A percentile compares a stretch with the other conserved stretches of the same genome.
Conservation (phyloP, 129 eudicot species). For the Pulicaria dysenterica region DNA sequence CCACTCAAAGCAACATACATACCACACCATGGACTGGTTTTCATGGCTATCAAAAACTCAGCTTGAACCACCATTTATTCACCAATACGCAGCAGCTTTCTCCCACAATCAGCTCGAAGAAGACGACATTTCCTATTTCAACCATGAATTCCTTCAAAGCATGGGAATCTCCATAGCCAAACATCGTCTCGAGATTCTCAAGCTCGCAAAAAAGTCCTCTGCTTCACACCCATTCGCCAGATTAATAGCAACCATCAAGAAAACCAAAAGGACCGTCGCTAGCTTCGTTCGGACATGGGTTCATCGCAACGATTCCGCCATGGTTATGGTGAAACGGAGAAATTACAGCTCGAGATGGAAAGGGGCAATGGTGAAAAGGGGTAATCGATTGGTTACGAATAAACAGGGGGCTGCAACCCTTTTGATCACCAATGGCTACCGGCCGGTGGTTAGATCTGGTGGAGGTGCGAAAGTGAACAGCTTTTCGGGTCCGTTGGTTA, state of each 20-base stretch:
- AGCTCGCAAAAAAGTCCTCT: slow-evolving; percentile 47
- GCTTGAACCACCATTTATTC: slow-evolving; percentile 65
- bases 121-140: slow-evolving; percentile 71
- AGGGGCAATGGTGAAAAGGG: slow-evolving; percentile 57
- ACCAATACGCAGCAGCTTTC: slow-evolving; percentile 66
- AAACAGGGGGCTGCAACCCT: slow-evolving; percentile 42
- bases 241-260: slow-evolving; percentile 51
- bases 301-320: slow-evolving; percentile 53
- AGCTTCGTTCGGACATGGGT: slow-evolving; percentile 46
- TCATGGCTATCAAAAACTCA: slow-evolving; percentile 85
- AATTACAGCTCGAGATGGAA: slow-evolving; percentile 64
- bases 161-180: slow-evolving; percentile 90
- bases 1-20: slow-evolving; percentile 28
- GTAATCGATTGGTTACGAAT: slow-evolving; percentile 41
- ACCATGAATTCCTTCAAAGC: slow-evolving; percentile 90
- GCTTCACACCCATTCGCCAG: slow-evolving; percentile 46
- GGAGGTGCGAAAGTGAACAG: slow-evolving; percentile 53
- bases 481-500: slow-evolving; percentile 66
- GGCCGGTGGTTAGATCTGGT: slow-evolving; percentile 35
- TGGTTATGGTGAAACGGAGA: slow-evolving; percentile 49
- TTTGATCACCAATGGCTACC: slow-evolving; percentile 58
- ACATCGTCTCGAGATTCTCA: slow-evolving; percentile 87
- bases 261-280: slow-evolving; percentile 52
- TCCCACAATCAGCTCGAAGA: slow-evolving; percentile 73
- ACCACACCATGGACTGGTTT: slow-evolving; percentile 70